phyloP scores from a whole-genome alignment of 2,329 filamentous ascomycete species.

The Trichoderma sp. region DNA sequence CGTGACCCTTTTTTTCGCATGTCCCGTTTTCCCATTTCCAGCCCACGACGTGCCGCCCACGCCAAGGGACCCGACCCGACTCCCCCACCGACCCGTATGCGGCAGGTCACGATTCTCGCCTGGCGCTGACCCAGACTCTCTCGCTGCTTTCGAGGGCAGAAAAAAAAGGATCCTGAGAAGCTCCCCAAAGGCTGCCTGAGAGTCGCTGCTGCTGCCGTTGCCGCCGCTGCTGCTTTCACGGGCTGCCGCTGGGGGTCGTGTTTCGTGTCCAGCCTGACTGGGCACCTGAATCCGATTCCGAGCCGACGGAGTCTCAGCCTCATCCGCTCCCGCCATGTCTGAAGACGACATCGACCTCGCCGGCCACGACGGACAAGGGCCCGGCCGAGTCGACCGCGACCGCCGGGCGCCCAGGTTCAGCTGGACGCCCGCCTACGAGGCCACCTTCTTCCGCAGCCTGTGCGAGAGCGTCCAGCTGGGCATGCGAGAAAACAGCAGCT shows the following conservation, averaged over 20 bases:
- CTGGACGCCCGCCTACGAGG: constrained; percentile 60
- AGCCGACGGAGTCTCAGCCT: not conserved
- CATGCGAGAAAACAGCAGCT: constrained; percentile 59
- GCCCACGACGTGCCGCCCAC: constrained; percentile 4
- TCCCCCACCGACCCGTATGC: constrained; percentile 21
- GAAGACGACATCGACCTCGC: constrained; percentile 43
- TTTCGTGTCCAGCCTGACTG: constrained; percentile 2
- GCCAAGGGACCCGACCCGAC: constrained; percentile 20
- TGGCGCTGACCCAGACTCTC: constrained; percentile 18
- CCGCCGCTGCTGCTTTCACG: constrained; percentile 7
- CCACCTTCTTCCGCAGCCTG: constrained; percentile 61
- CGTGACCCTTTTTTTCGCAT: constrained; percentile 19
- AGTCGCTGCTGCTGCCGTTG: constrained; percentile 11
- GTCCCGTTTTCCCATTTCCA: not conserved
- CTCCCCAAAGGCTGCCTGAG: not conserved
- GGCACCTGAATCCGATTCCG: not conserved
- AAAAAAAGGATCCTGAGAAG: not conserved
- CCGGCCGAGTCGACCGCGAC: constrained; percentile 41
- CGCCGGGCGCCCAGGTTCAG: constrained; percentile 56
- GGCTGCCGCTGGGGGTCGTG: constrained; percentile 19
- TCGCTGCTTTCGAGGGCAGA: not conserved
- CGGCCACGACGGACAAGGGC: constrained; percentile 38
- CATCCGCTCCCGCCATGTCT: constrained; percentile 34
- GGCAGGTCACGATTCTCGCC: constrained; percentile 25
- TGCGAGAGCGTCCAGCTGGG: constrained; percentile 61